Base-by-base conservation (phyloP, 129 eudicot species). In the Lactuca sativa region DNA sequence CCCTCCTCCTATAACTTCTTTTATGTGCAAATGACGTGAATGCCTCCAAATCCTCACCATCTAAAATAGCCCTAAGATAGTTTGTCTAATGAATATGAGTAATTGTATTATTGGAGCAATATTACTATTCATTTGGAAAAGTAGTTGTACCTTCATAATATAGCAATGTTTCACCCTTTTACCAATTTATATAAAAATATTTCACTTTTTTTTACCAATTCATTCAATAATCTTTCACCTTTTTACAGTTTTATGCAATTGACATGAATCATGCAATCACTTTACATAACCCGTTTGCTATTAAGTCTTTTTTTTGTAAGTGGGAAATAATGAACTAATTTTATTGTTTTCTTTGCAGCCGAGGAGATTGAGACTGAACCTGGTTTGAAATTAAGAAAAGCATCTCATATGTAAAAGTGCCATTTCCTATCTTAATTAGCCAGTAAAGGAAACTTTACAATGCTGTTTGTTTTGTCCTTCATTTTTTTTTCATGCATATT, bases 361-460 rank as follows among this genome's bases (percentile, higher is more conserved):
- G 38, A 75, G 59, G 64, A 67, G 80, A 75, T 56, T 67, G 32
- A 66, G 80, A 61, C 69, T 75, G 72, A 75, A 75, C 62, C 5
- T 75, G 69, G 74, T 74, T 57, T 66, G 43, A 74, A 74, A 54
- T 44, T 34, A 11, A 25, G 4, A 47, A 12, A 47, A 11, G n/a
- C 52, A 47, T 47, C n/a, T 10, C 52, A 43, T 2, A 34, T 21
- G 21, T 21, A 21, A 36, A 36, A 36, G 38, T 36, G 38, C 5
- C 38, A 36, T 36, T 36, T 36, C 5, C 38, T 36, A 36, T 36
- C 38, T 25, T 25, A 25, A 25, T 25, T 25, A 36, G 38, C 38
- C 6, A 36, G 5, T 36, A 36, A 36, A 36, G 38, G 9, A 9
- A 43, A 43, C 4, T 2, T 43, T 0, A 3, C 52, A 47, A 47